Percentiles rank a stretch among this genome's conserved stretches.
These are phyloP conservation scores for Arabidopsis thaliana DNA, from an alignment of 345 rosid species.

Conservation along the genomic window DNA sequence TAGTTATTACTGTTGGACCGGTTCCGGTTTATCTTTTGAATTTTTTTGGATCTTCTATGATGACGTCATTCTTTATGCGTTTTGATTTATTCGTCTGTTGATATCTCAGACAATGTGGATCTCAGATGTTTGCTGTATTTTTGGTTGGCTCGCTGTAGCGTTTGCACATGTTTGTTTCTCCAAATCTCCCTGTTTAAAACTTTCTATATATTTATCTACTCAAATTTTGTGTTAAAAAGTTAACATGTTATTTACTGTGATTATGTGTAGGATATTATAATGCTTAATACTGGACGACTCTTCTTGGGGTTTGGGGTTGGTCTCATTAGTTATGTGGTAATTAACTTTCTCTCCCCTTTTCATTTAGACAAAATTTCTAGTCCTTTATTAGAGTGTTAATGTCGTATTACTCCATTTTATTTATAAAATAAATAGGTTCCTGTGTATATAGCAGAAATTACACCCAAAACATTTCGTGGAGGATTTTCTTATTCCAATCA, in stretches of 20 bases:
- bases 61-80: neutral
- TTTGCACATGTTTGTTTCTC: constrained; percentile 49
- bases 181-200: neutral
- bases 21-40: neutral
- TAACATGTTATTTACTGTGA: neutral
- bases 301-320: constrained; percentile 48
- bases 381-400: neutral
- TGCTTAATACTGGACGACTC: constrained; percentile 40
- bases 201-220: too few relatives aligned
- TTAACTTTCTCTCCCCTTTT: neutral
- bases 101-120: constrained; percentile 52
- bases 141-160: constrained; percentile 54
- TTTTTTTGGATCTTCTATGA: too few relatives aligned
- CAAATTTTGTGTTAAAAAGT: neutral
- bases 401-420: neutral
- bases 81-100: constrained; percentile 4
- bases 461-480: constrained; percentile 52
- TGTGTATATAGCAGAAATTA: constrained; percentile 56
- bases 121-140: constrained; percentile 41
- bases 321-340: constrained; percentile 49
- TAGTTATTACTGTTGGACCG: constrained; percentile 15
- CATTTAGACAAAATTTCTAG: too few relatives aligned
- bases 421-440: constrained; percentile 42
- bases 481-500: constrained; percentile 45
- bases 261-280: constrained; percentile 30